A percentile compares a stretch with the other conserved stretches of the same genome.
phyloP scores from a whole-genome alignment of 495 filamentous ascomycete genomes.

The Aspergillus baeticus region DNA sequence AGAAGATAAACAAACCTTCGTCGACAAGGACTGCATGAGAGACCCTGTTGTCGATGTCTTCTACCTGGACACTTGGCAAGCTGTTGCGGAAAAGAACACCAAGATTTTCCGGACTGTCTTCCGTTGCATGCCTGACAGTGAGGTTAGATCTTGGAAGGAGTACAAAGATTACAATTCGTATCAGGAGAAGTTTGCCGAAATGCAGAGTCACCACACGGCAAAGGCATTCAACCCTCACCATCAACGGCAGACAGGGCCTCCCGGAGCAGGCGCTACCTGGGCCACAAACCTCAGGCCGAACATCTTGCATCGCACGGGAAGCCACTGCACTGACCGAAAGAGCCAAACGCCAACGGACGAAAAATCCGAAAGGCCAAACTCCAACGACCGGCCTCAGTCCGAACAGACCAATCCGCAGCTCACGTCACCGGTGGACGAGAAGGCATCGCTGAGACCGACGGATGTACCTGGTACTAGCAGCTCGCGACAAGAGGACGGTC shows the following conservation, averaged over 20 bases:
- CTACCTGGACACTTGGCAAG: constrained; percentile 83
- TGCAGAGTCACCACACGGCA: constrained; percentile 52
- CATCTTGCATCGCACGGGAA: constrained; percentile 23
- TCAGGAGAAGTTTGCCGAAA: constrained; percentile 72
- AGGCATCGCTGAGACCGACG: constrained; percentile 33
- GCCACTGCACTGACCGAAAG: constrained; percentile 20
- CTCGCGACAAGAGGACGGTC: constrained; percentile 23
- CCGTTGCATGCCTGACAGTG: constrained; percentile 93
- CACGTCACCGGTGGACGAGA: constrained; percentile 40
- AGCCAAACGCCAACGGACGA: constrained; percentile 27
- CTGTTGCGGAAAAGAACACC: constrained; percentile 92
- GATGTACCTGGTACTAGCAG: constrained; percentile 24
- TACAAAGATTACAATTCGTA: constrained; percentile 88
- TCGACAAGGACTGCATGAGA: constrained; percentile 69
- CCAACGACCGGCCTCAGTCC: constrained; percentile 22
- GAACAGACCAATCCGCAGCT: constrained; percentile 31
- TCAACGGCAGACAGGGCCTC: constrained; percentile 39
- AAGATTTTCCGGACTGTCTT: constrained; percentile 91
- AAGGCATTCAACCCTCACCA: constrained; percentile 37
- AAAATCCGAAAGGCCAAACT: constrained; percentile 17
- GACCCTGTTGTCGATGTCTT: constrained; percentile 84
- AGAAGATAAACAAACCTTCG: constrained; percentile 63
- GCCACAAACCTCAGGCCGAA: constrained; percentile 21
- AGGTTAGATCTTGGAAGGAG: constrained; percentile 90
- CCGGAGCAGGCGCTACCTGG: constrained; percentile 35